Base-by-base conservation (phyloP, 257 asterid genomes). In the Fraxinus pennsylvanica region DNA sequence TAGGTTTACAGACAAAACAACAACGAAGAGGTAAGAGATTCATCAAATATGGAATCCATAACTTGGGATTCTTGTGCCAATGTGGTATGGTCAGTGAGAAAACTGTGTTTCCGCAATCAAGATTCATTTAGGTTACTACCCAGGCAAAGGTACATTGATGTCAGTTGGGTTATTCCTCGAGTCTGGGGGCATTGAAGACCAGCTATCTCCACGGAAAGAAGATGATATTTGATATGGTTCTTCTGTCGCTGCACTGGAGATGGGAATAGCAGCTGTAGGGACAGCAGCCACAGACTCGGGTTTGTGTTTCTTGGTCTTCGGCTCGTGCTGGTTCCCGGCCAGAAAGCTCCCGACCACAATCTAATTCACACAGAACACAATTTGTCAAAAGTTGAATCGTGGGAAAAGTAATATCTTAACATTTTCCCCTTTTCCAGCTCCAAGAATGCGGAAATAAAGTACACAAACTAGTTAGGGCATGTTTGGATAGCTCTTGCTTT, bases 341-440 rank as follows among this genome's bases (percentile, higher is more conserved):
- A 92, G 85, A 83, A 94, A 94, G 78, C 99, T 94, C 78, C 99
- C 99, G 0, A 94, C 86, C 9, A 94, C 96, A 65, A 94, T 94
- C 99, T 94, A 81, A 47, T 39, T 72, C 72, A 78, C 43, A 36
- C 1, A 41, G 17, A 66, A 27, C 22, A 59, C 47, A 15, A 59
- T 27, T 22, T 25, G 17, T 63, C 69, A 63, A 35, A 25, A 63
- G 15, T 63, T n/a, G 29, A 47, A 47, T 47, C 21, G 7, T 47
- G 59, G 21, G 57, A 47, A 14, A 14, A 13, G n/a, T 47, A 10
- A 47, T 3, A 47, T 14, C 57, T 47, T 15, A 47, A 47, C 6
- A 47, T 47, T 14, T 14, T 14, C 57, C 57, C n/a, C n/a, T 47
- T 47, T 14, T 14, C 6, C 57, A 47, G n/a, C 6, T 47, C 8